Evolutionary conservation across 2,329 filamentous ascomycete species (phyloP), one percentile per base, ranked within the genome.

Genomic region (Verticillium isaacii): DNA sequence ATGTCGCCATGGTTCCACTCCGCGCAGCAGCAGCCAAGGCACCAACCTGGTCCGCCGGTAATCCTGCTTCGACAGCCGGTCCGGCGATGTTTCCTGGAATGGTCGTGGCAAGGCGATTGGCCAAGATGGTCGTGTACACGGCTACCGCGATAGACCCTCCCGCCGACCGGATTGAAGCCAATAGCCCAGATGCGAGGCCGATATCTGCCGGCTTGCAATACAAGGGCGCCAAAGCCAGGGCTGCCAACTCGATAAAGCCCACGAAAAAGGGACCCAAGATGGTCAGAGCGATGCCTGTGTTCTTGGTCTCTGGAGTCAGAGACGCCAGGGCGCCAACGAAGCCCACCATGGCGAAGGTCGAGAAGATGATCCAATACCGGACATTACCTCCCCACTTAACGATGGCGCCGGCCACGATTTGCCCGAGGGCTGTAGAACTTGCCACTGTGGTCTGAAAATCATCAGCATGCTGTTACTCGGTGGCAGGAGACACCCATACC

Each of bases 71-170:
- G 12, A 76, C 62, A 0, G 72, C 71, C 0, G 71, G 76, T 1
- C 73, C 68, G 1, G 72, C 68, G 6, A 79, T 63, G 8, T 59
- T 58, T 1, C 67, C 63, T 2, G 75, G 73, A 2, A 80, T 70
- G 1, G 74, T 76, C 6, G 64, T 68, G 1, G 69, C 65, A 3
- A 78, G 68, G 2, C 77, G 71, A 61, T 77, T 75, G 32, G 69
- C 72, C 9, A 80, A 63, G 45, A 78, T 76, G 1, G 74, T 72
- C 6, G 71, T 72, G 63, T 78, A 80, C 8, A 79, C 74, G 8
- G 75, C 72, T 6, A 75, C 72, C 12, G 74, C 73, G 36, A 78
- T 68, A 3, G 73, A 75, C 8, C 74, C 72, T 7, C 72, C 73
- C 0, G 73, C 73, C 1, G 76, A 74, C 5, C 76, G 73, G 39